A percentile compares a stretch with the other conserved stretches of the same genome.
Conservation (phyloP, 371 early-diverging fungal genomes). For the Thermomucor indicae-seudaticae region DNA sequence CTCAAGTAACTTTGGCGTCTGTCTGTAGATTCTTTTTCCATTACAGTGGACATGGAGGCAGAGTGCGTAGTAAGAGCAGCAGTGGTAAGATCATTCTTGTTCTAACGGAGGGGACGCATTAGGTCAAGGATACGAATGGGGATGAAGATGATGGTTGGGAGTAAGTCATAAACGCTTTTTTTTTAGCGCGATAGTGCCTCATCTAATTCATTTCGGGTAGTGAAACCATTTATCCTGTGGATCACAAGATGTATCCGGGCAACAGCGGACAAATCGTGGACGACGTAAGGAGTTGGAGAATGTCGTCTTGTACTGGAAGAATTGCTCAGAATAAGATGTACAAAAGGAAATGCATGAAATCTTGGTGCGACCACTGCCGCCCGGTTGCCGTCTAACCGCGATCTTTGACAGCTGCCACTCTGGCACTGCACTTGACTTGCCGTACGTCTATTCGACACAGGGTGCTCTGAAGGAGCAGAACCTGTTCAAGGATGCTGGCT, state of each 20-base stretch:
- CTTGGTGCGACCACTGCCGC: conserved; percentile 80
- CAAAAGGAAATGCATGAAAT: conserved; percentile 64
- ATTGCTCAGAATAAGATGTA: background rate
- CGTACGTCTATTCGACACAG: conserved; percentile 73
- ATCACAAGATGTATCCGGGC: conserved; percentile 53
- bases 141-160: conserved; percentile 86
- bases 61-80: conserved; percentile 20
- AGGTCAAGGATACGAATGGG: conserved; percentile 59
- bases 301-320: background rate
- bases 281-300: too few species aligned
- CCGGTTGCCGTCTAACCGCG: conserved; percentile 78
- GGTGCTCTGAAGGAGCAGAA: conserved; percentile 60
- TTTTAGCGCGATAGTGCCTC: background rate
- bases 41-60: conserved; percentile 89
- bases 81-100: background rate
- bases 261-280: conserved; percentile 80
- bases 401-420: conserved; percentile 87
- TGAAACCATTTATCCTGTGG: conserved; percentile 72
- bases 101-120: background rate
- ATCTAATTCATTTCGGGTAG: background rate
- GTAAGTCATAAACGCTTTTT: background rate
- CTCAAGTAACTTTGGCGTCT: too few species aligned
- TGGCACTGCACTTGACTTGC: conserved; percentile 87
- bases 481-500: conserved; percentile 43
- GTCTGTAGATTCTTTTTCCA: conserved; percentile 72